phyloP scores from a whole-genome alignment of 2,329 filamentous ascomycete species.

The Ascochyta pisi region DNA sequence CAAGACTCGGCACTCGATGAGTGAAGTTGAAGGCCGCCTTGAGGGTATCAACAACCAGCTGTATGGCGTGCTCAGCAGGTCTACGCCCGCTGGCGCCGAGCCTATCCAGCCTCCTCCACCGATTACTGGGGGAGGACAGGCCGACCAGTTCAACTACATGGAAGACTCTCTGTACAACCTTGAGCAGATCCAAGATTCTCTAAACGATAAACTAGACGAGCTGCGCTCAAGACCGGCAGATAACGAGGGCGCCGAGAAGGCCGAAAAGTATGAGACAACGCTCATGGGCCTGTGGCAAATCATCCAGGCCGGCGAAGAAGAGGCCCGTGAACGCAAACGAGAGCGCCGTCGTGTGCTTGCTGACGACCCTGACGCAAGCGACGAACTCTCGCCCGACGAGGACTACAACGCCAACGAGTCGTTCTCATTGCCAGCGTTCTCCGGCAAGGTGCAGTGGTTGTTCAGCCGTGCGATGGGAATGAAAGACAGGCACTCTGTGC shows the following conservation, averaged over 20 bases:
- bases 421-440: constrained; percentile 79
- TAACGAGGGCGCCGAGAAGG: constrained; percentile 32
- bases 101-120: constrained; percentile 65
- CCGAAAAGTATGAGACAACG: constrained; percentile 58
- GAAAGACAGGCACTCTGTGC: constrained; percentile 85
- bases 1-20: constrained; percentile 38
- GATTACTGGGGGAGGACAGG: constrained; percentile 62
- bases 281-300: constrained; percentile 62
- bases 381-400: constrained; percentile 68
- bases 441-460: constrained; percentile 77
- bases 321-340: constrained; percentile 48
- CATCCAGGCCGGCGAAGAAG: constrained; percentile 53
- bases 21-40: constrained; percentile 50
- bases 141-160: constrained; percentile 73
- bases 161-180: constrained; percentile 64
- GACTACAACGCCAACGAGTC: constrained; percentile 63
- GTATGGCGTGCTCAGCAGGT: constrained; percentile 53
- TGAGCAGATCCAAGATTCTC: constrained; percentile 42
- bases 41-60: constrained; percentile 68
- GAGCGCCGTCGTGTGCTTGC: constrained; percentile 46
- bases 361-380: constrained; percentile 66
- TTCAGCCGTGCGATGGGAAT: constrained; percentile 78
- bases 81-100: constrained; percentile 60
- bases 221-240: constrained; percentile 28
- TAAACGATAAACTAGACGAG: constrained; percentile 40